phyloP scores from a whole-genome alignment of 176 grass and related monocot genomes.

The Aegilops speltoides region DNA sequence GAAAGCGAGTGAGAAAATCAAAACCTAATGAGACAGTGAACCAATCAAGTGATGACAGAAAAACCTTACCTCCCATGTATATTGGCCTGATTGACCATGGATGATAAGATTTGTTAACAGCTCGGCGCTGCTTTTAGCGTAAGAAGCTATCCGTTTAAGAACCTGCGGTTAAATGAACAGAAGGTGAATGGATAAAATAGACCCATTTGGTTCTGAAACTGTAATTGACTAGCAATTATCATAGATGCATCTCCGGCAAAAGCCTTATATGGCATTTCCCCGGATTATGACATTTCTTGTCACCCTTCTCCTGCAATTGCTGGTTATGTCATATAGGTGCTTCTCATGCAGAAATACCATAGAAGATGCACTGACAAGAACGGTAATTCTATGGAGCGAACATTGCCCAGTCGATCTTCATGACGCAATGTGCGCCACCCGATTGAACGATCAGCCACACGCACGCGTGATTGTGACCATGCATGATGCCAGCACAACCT shows the following conservation, averaged over 20 bases:
- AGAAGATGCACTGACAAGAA: neutral
- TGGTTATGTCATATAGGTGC: neutral
- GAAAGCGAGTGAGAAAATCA: constrained; percentile 14
- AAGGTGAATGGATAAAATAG: constrained; percentile 22
- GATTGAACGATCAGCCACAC: too few relatives aligned
- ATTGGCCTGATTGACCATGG: constrained; percentile 50
- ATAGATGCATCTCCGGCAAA: neutral
- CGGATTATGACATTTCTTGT: neutral
- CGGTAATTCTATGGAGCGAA: too few relatives aligned
- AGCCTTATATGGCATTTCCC: neutral
- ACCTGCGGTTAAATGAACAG: constrained; percentile 41
- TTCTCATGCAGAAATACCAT: neutral
- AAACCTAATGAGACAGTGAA: constrained; percentile 10
- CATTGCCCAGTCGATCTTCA: too few relatives aligned
- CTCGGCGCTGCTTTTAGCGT: constrained; percentile 84
- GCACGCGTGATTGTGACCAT: too few relatives aligned
- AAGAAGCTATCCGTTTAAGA: constrained; percentile 78
- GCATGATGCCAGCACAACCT: too few relatives aligned
- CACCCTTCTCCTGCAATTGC: neutral
- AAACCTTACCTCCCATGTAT: constrained; percentile 85
- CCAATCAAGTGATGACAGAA: neutral
- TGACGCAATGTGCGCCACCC: too few relatives aligned
- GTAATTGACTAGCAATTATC: neutral
- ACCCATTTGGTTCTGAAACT: neutral
- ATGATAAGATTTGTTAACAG: constrained; percentile 77